Evolutionary conservation across 2,329 filamentous ascomycete genomes (phyloP).

Genomic region (Ceratocystis cacaofunesta): DNA sequence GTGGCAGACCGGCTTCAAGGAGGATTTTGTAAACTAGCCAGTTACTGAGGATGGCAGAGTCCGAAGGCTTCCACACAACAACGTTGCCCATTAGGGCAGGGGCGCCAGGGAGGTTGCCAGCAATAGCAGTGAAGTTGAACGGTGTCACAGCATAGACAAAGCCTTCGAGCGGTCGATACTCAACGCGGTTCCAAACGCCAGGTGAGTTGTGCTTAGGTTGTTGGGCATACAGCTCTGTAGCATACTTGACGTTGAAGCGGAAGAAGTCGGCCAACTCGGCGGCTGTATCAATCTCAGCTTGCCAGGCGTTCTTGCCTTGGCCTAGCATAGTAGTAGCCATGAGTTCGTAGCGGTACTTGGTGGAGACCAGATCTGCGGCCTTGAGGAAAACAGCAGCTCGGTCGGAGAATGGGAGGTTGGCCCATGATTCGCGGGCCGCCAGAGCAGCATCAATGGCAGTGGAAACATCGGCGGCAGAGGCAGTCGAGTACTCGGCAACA

Average conservation of each 20-base stretch:
- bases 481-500: slow-evolving; percentile 74
- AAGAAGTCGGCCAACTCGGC: slow-evolving; percentile 88
- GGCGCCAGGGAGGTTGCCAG: slow-evolving; percentile 67
- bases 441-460: slow-evolving; percentile 72
- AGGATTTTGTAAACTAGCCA: slow-evolving; percentile 84
- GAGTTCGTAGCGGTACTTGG: slow-evolving; percentile 90
- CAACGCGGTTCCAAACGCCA: slow-evolving; percentile 81
- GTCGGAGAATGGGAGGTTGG: slow-evolving; percentile 73
- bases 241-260: slow-evolving; percentile 87
- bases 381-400: slow-evolving; percentile 89
- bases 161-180: slow-evolving; percentile 80
- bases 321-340: slow-evolving; percentile 94
- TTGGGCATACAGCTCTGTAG: slow-evolving; percentile 74
- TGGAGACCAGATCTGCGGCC: slow-evolving; percentile 77
- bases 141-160: slow-evolving; percentile 91
- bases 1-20: slow-evolving; percentile 76
- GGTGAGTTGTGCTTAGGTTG: slow-evolving; percentile 73
- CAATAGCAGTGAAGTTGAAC: slow-evolving; percentile 96
- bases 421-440: slow-evolving; percentile 76
- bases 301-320: slow-evolving; percentile 97
- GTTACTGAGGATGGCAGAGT: slow-evolving; percentile 75
- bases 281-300: slow-evolving; percentile 94
- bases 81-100: slow-evolving; percentile 88
- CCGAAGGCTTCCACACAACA: slow-evolving; percentile 92
- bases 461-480: slow-evolving; percentile 59